A percentile compares a stretch with the other conserved stretches of the same genome.
These are phyloP conservation scores for Tylopilus sp. DNA, from an alignment of 768 basidiomycete species.

Conservation along the genomic window DNA sequence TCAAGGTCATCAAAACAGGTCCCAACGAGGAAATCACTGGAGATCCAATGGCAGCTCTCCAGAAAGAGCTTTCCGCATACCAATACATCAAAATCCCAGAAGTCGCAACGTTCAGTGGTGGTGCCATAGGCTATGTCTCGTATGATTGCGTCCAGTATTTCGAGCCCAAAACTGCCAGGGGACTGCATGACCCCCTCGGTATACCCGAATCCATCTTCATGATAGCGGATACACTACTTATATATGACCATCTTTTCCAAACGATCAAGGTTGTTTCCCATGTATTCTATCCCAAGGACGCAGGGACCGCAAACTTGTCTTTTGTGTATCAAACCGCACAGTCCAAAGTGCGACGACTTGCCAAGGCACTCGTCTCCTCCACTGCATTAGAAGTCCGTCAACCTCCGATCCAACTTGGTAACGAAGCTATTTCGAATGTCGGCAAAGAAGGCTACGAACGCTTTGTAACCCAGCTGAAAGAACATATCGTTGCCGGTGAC, in stretches of 20 bases:
- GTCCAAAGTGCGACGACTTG: slow-evolving; percentile 76
- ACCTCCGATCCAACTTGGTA: slow-evolving; percentile 58
- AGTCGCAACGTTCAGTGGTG: slow-evolving; percentile 92
- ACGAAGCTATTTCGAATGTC: slow-evolving; percentile 80
- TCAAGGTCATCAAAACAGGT: slow-evolving; percentile 89
- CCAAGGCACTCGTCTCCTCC: slow-evolving; percentile 56
- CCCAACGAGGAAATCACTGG: slow-evolving; percentile 78
- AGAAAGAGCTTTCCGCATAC: slow-evolving; percentile 83
- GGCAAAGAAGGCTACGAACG: slow-evolving; percentile 89
- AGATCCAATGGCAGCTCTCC: slow-evolving; percentile 81
- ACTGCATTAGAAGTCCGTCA: slow-evolving; percentile 65
- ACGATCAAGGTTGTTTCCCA: slow-evolving; percentile 95
- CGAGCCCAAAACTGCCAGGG: slow-evolving; percentile 85
- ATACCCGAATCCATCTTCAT: slow-evolving; percentile 97
- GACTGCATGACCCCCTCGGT: slow-evolving; percentile 71
- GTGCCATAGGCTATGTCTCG: slow-evolving; percentile 95
- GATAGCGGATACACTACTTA: slow-evolving; percentile 91
- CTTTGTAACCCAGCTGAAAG: slow-evolving; percentile 89
- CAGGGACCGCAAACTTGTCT: slow-evolving; percentile 62
- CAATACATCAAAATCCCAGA: slow-evolving; percentile 90
- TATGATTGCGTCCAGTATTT: slow-evolving; percentile 97
- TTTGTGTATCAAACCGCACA: slow-evolving; percentile 90
- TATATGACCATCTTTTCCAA: slow-evolving; percentile 97
- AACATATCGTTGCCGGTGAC: slow-evolving; percentile 93
- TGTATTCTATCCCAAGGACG: slow-evolving; percentile 78